phyloP scores from a whole-genome alignment of 352 stramenopile species.

The Phytopythium boreale region DNA sequence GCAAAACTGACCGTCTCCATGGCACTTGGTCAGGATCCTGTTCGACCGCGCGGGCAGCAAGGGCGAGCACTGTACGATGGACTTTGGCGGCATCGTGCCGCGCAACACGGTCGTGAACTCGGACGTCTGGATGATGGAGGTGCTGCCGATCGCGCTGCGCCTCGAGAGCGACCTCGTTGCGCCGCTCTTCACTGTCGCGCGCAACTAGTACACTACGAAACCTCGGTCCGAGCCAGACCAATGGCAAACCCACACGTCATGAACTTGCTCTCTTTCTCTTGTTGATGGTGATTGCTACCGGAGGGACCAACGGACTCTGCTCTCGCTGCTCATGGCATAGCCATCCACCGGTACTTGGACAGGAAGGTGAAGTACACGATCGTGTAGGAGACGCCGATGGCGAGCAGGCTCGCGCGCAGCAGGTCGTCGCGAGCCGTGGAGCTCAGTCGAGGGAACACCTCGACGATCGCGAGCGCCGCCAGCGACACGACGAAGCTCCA shows the following conservation, averaged over 20 bases:
- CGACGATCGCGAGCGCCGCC: slow-evolving; percentile 39
- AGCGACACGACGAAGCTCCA: slow-evolving; percentile 69
- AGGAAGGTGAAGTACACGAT: slow-evolving; percentile 51
- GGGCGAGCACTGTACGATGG: slow-evolving; percentile 31
- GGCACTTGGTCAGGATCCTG: slow-evolving; percentile 30
- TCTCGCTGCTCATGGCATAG: background rate
- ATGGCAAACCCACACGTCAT: background rate
- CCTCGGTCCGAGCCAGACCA: background rate
- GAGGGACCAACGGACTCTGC: background rate
- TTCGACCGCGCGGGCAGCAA: slow-evolving; percentile 35
- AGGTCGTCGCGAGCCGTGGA: slow-evolving; percentile 42
- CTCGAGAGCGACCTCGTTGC: slow-evolving; percentile 53
- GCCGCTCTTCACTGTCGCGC: slow-evolving; percentile 27
- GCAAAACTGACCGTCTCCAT: background rate
- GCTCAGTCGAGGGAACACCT: slow-evolving; percentile 35
- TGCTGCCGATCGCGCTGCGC: slow-evolving; percentile 54
- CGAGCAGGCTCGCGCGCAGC: slow-evolving; percentile 38
- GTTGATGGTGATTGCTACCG: background rate
- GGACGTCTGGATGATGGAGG: slow-evolving; percentile 66
- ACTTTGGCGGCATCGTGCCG: slow-evolving; percentile 51
- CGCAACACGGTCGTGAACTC: slow-evolving; percentile 34
- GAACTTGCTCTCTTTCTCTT: background rate
- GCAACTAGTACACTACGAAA: background rate
- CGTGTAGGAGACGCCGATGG: slow-evolving; percentile 45
- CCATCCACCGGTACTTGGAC: slow-evolving; percentile 57